Percentiles rank a stretch among this genome's conserved stretches.
These are phyloP conservation scores for Dryas alaskensis DNA, from an alignment of 306 rosid genomes.

Conservation along the genomic window DNA sequence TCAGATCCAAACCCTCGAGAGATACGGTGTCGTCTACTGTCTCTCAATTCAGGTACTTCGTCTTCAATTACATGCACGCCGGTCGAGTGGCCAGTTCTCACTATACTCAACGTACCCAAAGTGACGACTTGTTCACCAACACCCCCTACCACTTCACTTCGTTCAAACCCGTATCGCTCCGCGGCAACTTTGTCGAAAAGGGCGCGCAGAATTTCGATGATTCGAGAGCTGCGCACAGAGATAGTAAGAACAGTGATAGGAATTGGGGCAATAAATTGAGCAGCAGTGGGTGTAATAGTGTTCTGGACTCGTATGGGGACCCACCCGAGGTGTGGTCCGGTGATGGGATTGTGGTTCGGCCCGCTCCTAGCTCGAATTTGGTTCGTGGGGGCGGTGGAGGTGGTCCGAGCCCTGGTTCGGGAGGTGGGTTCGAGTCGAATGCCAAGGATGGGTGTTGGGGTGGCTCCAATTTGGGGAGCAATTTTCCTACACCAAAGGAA, in stretches of 20 bases:
- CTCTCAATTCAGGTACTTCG: constrained; percentile 54
- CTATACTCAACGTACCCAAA: constrained; percentile 37
- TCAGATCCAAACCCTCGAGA: constrained; percentile 65
- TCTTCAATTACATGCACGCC: constrained; percentile 47
- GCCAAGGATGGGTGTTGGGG: constrained; percentile 78
- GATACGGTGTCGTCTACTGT: constrained; percentile 51
- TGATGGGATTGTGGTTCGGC: constrained; percentile 69
- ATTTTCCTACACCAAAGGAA: constrained; percentile 94
- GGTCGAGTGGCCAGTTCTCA: constrained; percentile 41
- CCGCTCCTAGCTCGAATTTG: constrained; percentile 47
- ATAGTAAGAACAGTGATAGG: constrained; percentile 7
- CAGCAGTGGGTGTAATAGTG: constrained; percentile 16
- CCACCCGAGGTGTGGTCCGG: constrained; percentile 97
- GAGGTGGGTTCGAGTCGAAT: constrained; percentile 54
- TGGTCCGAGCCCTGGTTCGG: constrained; percentile 48
- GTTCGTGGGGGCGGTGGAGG: constrained; percentile 48
- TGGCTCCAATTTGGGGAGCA: constrained; percentile 73
- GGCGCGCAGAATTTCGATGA: constrained; percentile 23
- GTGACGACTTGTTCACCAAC: constrained; percentile 40
- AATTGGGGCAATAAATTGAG: constrained; percentile 32
- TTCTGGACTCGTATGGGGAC: constrained; percentile 57
- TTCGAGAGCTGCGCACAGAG: constrained; percentile 19
- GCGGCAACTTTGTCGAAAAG: constrained; percentile 48
- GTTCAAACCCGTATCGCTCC: constrained; percentile 66
- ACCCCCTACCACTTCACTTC: constrained; percentile 65